These are phyloP conservation scores for Cryphonectria nitschkei DNA, from an alignment of 2,329 filamentous ascomycete species.

Conservation along the genomic window DNA sequence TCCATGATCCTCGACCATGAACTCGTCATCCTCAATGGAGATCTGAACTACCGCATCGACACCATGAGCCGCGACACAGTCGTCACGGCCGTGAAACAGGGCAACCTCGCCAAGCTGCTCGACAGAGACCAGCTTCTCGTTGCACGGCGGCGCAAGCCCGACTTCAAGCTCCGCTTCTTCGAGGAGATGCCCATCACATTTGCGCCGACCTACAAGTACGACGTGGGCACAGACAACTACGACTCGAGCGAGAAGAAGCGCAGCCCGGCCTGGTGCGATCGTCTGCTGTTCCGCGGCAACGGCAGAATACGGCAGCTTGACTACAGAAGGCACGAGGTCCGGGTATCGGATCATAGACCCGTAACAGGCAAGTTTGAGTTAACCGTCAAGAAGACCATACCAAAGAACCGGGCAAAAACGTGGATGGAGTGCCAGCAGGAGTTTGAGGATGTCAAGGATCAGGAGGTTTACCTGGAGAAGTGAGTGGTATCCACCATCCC, in stretches of 20 bases:
- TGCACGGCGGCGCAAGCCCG: slow-evolving; percentile 84
- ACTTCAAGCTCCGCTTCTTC: slow-evolving; percentile 86
- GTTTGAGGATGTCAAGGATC: slow-evolving; percentile 73
- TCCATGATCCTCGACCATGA: slow-evolving; percentile 96
- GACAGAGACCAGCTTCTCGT: slow-evolving; percentile 93
- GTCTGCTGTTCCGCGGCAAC: slow-evolving; percentile 81
- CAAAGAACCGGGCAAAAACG: slow-evolving; percentile 63
- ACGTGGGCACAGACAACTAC: slow-evolving; percentile 92
- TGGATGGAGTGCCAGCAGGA: slow-evolving; percentile 76
- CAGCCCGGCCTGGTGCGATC: slow-evolving; percentile 94
- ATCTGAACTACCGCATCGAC: slow-evolving; percentile 98
- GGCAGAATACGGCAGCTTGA: slow-evolving; percentile 85
- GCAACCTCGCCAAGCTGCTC: slow-evolving; percentile 82
- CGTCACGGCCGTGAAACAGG: slow-evolving; percentile 78
- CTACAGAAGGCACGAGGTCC: slow-evolving; percentile 86
- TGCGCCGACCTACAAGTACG: slow-evolving; percentile 97
- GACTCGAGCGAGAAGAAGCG: slow-evolving; percentile 94
- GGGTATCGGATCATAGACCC: slow-evolving; percentile 89
- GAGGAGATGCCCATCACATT: slow-evolving; percentile 91
- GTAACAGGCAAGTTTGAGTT: slow-evolving; percentile 86
- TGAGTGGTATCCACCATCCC: slow-evolving; percentile 51
- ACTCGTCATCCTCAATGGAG: slow-evolving; percentile 94
- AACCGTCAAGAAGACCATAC: slow-evolving; percentile 79
- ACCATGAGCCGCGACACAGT: slow-evolving; percentile 95
- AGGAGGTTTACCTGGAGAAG: slow-evolving; percentile 75